Conservation (phyloP, 2,329 filamentous ascomycete species). For the Scedosporium boydii region DNA sequence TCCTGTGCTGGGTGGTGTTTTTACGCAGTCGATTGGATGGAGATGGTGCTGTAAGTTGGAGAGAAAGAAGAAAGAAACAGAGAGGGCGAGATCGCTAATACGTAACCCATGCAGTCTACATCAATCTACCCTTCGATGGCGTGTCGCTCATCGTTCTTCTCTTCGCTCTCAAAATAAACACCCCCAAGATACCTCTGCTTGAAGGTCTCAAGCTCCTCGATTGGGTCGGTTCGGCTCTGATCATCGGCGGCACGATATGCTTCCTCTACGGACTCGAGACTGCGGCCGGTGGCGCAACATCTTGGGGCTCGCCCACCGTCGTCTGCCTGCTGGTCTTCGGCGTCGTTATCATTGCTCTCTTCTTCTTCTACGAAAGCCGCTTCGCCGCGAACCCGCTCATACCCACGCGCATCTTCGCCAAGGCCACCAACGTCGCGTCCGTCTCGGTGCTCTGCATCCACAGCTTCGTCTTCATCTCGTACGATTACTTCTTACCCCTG, state of each 20-base stretch:
- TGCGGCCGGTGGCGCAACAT: constrained; percentile 55
- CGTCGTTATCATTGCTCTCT: constrained; percentile 49
- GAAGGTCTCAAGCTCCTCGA: constrained; percentile 59
- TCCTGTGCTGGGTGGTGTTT: constrained; percentile 58
- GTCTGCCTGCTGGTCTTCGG: constrained; percentile 47
- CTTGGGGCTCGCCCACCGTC: constrained; percentile 52
- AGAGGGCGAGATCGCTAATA: no score
- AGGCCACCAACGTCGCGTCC: constrained; percentile 55
- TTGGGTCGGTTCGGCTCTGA: constrained; percentile 60
- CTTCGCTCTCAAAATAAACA: constrained; percentile 51
- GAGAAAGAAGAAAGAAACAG: no score
- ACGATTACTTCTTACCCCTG: constrained; percentile 60
- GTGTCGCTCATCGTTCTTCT: constrained; percentile 55
- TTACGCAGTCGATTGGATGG: constrained; percentile 30
- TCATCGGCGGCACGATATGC: constrained; percentile 55
- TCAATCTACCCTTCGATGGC: constrained; percentile 17
- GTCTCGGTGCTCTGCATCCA: constrained; percentile 66
- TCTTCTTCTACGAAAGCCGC: constrained; percentile 58
- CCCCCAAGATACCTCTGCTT: constrained; percentile 45
- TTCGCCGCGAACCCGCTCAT: constrained; percentile 65
- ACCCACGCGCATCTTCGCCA: constrained; percentile 49
- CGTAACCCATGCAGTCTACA: no score
- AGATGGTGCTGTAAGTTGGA: constrained; percentile 4
- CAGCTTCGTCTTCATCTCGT: constrained; percentile 48
- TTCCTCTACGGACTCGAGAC: constrained; percentile 59